Conservation (phyloP, 2,329 filamentous ascomycete species). For the Alternaria sp. region DNA sequence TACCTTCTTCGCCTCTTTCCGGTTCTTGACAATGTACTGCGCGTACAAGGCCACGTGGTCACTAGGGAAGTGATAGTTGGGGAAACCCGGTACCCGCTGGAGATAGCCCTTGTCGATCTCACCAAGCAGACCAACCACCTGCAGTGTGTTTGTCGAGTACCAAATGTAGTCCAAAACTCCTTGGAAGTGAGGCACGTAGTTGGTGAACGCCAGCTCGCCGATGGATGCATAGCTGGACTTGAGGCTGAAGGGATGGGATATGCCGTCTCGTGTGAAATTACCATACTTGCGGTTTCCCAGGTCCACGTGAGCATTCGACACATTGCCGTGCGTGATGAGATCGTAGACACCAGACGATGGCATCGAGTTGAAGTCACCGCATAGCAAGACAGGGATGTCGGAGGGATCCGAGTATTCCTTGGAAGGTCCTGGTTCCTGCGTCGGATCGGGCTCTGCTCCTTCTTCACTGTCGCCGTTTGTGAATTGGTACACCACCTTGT, state of each 20-base stretch:
- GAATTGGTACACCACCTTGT: slow-evolving; percentile 70
- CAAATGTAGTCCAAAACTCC: slow-evolving; percentile 97
- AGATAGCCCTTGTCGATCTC: slow-evolving; percentile 88
- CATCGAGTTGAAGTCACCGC: slow-evolving; percentile 95
- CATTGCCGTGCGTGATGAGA: slow-evolving; percentile 80
- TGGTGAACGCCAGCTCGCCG: slow-evolving; percentile 90
- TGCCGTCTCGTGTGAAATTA: slow-evolving; percentile 89
- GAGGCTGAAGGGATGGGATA: slow-evolving; percentile 92
- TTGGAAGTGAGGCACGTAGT: slow-evolving; percentile 93
- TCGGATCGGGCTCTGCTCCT: slow-evolving; percentile 60
- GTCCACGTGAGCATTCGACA: slow-evolving; percentile 82
- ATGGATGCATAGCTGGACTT: slow-evolving; percentile 89
- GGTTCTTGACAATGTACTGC: slow-evolving; percentile 87
- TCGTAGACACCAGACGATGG: slow-evolving; percentile 90
- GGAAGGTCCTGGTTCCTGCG: slow-evolving; percentile 77
- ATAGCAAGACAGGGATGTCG: slow-evolving; percentile 89
- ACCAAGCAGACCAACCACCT: slow-evolving; percentile 83
- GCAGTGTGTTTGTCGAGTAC: slow-evolving; percentile 91
- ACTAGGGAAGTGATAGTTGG: slow-evolving; percentile 92
- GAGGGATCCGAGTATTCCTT: slow-evolving; percentile 86
- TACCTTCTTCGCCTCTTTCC: slow-evolving; percentile 72
- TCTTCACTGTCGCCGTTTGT: slow-evolving; percentile 60
- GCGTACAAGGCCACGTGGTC: slow-evolving; percentile 91
- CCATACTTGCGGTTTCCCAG: slow-evolving; percentile 86
- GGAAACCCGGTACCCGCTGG: slow-evolving; percentile 87